Evolutionary conservation across 73 alveolate species (phyloP).

Genomic region (Tetrahymena elliotti): DNA sequence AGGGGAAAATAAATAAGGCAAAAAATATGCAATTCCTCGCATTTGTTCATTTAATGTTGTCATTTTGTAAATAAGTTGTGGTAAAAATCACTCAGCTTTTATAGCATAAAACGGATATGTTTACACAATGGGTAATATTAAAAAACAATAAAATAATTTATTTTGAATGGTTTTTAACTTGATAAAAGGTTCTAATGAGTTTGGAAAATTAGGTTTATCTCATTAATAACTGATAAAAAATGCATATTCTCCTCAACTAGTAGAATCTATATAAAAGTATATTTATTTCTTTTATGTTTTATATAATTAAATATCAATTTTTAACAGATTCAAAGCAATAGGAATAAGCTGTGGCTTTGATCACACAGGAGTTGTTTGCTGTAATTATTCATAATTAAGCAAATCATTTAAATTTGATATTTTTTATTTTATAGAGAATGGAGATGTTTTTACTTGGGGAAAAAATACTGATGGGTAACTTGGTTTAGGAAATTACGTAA

Average conservation of each 20-base stretch:
- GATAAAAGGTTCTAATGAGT: slow-evolving; percentile 10
- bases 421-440: background rate
- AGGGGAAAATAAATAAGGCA: slow-evolving; percentile 3
- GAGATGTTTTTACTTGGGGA: slow-evolving; percentile 63
- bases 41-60: slow-evolving; percentile 49
- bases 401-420: background rate
- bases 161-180: background rate
- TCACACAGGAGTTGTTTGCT: slow-evolving; percentile 37
- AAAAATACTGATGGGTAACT: background rate
- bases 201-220: background rate
- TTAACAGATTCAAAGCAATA: background rate
- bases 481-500: background rate
- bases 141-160: slow-evolving; percentile 38
- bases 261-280: background rate
- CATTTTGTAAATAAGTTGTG: slow-evolving; percentile 39
- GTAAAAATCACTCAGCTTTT: background rate
- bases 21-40: slow-evolving; percentile 46
- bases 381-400: background rate
- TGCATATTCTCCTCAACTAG: background rate
- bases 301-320: background rate
- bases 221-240: background rate
- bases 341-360: slow-evolving; percentile 45
- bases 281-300: background rate
- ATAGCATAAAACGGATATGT: slow-evolving; percentile 17
- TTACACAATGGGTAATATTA: slow-evolving; percentile 55